Evolutionary conservation across 345 rosid species (phyloP), one percentile per base, ranked within the genome.

Genomic region (Eucalyptus marginata): DNA sequence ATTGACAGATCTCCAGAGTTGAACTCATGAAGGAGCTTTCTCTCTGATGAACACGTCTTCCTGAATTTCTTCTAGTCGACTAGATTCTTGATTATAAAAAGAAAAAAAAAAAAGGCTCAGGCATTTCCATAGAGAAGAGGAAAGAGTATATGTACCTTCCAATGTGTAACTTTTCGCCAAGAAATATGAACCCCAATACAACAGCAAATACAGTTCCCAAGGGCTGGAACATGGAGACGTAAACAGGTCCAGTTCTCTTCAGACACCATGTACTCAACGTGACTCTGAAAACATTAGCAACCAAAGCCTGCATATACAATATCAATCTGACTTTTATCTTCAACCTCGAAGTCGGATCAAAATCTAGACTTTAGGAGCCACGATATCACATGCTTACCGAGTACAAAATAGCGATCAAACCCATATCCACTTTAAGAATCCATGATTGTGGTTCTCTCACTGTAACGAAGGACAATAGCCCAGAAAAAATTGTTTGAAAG

Each of bases 401-500:
- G 90, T 92, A 94, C 44, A 92, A 27, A 76, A 93, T 90, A 66
- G 94, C 90, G 18, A 90, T 76, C 88, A 92, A 88, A 87, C 93
- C 83, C 33, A 87, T 47, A 76, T 90, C 68, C 54, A 86, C 88
- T 89, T 88, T 91, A 58, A 94, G 87, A 90, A 93, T 94, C 95
- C 94, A 94, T 40, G 91, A 88, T 86, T 87, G 88, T 79, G 86
- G 83, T 71, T 89, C 91, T 91, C 93, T 88, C 90, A 88, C 94
- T 51, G 83, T 68, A 54, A 86, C 46, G 68, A 93, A 89, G 88
- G 91, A 91, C 49, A 93, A 58, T 29, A 92, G 47, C 87, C 93
- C 94, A 81, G 95, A 92, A 87, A 89, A 94, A 91, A 93, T 91
- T 51, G 93, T 90, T 80, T 89, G 94, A 89, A 94, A 94, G 93